Evolutionary conservation across 2,329 filamentous ascomycete species (phyloP), one percentile per base, ranked within the genome.

Genomic region (Fusarium algeriense): DNA sequence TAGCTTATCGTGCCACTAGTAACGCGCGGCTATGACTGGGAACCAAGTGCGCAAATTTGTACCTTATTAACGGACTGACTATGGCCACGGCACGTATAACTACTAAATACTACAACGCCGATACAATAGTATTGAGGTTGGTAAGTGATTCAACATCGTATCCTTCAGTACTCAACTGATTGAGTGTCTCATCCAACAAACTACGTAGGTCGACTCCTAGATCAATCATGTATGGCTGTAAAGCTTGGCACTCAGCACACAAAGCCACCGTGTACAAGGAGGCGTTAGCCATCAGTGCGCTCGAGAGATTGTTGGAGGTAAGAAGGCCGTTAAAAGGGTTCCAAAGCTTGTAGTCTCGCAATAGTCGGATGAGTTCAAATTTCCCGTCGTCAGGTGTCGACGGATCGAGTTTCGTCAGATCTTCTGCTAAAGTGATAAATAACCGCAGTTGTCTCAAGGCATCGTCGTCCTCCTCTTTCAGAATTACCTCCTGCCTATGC

Each of bases 341-440:
- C 64, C 64, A 67, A 14, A 67, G 34, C 35, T 45, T 53, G 38
- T 60, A 60, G 11, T 65, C 54, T 44, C 61, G 61, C 10, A 67
- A 20, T 5, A 46, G 7, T 1, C 54, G 40, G 3, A 52, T 37
- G 2, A 38, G 43, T 37, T 65, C 61, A 11, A 67, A 67, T n/a
- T 64, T 60, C 9, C 60, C 53, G 2, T 37, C 37, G 2, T 34
- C 34, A 1, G 64, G 50, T 9, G 53, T 37, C 5, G 48, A 56
- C 15, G 64, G 14, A 12, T 60, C 60, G 17, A 65, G 37, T 3
- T 43, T 65, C 6, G 38, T 30, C 11, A 67, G 20, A 23, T 65
- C 49, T 35, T 65, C 43, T 3, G 64, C 54, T 7, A 67, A 23
- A 14, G 32, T 15, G 14, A 67, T 65, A 15, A 67, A 54, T 7